phyloP scores from a whole-genome alignment of 441 rosid species.

The Croton laevigatus region DNA sequence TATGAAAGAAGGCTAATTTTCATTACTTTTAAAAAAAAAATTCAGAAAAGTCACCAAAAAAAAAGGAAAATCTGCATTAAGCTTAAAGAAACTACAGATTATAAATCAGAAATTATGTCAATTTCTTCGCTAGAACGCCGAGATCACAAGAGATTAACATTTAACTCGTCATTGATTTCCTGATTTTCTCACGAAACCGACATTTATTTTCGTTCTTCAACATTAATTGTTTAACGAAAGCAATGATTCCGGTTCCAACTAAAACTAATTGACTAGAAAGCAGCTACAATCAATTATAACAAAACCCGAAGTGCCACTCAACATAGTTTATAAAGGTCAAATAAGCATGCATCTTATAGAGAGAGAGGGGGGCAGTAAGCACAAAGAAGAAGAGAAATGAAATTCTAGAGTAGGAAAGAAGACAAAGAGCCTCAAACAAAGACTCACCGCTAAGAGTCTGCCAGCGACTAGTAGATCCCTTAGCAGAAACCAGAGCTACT shows the following conservation, averaged over 20 bases:
- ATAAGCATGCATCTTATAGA: not conserved
- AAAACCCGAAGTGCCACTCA: not conserved
- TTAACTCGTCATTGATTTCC: not conserved
- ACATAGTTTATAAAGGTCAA: not conserved
- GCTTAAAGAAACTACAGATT: not conserved
- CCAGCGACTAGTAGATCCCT: constrained; percentile 58
- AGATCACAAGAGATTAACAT: not conserved
- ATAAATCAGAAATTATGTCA: not conserved
- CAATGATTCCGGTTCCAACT: not conserved
- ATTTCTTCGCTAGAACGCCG: not conserved
- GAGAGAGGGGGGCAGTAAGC: not conserved
- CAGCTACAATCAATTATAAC: not conserved
- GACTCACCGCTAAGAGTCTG: constrained; percentile 53
- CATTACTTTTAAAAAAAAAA: not conserved
- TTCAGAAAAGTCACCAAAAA: no score
- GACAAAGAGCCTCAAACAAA: constrained; percentile 3
- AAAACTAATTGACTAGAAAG: no score
- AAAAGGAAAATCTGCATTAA: not conserved
- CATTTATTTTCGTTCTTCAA: no score
- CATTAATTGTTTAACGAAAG: not conserved
- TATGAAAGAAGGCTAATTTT: not conserved
- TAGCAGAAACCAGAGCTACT: constrained; percentile 48
- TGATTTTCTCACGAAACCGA: constrained; percentile 20
- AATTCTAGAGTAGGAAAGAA: not conserved
- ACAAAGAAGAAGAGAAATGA: no score